Percentiles rank a stretch among this genome's conserved stretches.
Conservation (phyloP, 1,284 basidiomycete species). For the Sporisorium exsertum region DNA sequence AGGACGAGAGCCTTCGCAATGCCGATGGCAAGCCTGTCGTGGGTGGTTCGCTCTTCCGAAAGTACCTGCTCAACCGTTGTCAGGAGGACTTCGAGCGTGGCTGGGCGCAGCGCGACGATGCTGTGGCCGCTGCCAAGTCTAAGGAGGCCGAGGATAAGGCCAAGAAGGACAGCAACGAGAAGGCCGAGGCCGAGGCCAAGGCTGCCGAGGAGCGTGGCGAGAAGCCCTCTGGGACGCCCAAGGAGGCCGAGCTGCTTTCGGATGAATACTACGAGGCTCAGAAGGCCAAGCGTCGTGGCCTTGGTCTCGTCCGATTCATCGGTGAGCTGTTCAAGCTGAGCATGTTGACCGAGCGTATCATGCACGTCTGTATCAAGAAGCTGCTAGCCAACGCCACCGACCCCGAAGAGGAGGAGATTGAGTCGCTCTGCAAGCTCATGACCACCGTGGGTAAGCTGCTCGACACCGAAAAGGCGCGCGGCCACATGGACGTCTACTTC, state of each 20-base stretch:
- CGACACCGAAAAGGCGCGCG: constrained; percentile 80
- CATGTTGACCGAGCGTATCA: constrained; percentile 93
- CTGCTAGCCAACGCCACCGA: constrained; percentile 90
- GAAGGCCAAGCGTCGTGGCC: constrained; percentile 95
- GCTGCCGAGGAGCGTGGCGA: constrained; percentile 73
- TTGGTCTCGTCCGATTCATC: constrained; percentile 96
- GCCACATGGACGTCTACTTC: constrained; percentile 93
- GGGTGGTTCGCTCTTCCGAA: constrained; percentile 87
- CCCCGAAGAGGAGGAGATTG: constrained; percentile 97
- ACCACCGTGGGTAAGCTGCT: constrained; percentile 86
- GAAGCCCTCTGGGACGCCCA: constrained; percentile 63
- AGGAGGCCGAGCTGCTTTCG: constrained; percentile 76
- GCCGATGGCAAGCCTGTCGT: constrained; percentile 83
- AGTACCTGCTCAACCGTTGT: constrained; percentile 90
- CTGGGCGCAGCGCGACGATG: constrained; percentile 74
- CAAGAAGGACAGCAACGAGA: constrained; percentile 72
- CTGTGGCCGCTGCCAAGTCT: constrained; percentile 73
- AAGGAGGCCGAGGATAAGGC: constrained; percentile 75
- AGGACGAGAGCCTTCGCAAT: constrained; percentile 78
- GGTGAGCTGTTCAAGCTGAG: constrained; percentile 97
- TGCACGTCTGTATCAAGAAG: constrained; percentile 96
- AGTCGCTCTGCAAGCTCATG: constrained; percentile 91
- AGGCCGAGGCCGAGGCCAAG: constrained; percentile 72
- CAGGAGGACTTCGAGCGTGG: constrained; percentile 94
- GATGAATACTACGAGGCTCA: constrained; percentile 97